Evolutionary conservation across 345 rosid species (phyloP), one percentile per base, ranked within the genome.

Genomic region (Erysimum cheiranthoides): DNA sequence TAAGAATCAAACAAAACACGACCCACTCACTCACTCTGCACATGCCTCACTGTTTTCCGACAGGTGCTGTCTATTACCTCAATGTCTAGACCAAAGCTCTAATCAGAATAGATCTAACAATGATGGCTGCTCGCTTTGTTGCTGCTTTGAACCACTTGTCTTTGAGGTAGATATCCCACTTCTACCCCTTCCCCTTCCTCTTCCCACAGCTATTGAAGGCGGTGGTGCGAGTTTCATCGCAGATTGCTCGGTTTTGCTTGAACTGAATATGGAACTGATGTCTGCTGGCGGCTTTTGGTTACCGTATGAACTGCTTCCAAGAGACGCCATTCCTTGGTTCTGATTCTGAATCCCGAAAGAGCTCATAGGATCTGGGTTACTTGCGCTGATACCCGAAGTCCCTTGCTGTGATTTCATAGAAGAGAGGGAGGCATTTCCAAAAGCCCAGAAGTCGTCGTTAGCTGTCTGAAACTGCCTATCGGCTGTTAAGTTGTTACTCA

Each of bases 211-310:
- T 72, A 82, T 78, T 52, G 80, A 81, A 6, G 98, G 97, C 0
- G 98, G 98, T 1, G 97, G 96, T 61, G 98, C 92, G 54, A 94
- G 92, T 81, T 80, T 90, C 27, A 85, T 88, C 43, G 98, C 93
- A 56, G 82, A 12, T 46, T 79, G 86, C 42, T 82, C 90, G 10
- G 82, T 84, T 79, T 78, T 89, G 83, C 80, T 81, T 42, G 92
- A 84, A 81, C 83, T 78, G 74, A 86, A 90, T 75, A 88, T 89
- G n/a, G 97, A 91, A 57, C 86, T 90, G 25, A 91, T 77, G 85
- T 85, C 90, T 66, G 82, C 66, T 35, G 91, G 36, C 47, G 85
- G 86, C 74, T 84, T 85, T 32, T 81, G 85, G 60, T 71, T 76
- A 72, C 73, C 76, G 53, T 77, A 70, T 64, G 72, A 64, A 25